phyloP scores from a whole-genome alignment of 306 rosid genomes.

The Mimosa bimucronata region DNA sequence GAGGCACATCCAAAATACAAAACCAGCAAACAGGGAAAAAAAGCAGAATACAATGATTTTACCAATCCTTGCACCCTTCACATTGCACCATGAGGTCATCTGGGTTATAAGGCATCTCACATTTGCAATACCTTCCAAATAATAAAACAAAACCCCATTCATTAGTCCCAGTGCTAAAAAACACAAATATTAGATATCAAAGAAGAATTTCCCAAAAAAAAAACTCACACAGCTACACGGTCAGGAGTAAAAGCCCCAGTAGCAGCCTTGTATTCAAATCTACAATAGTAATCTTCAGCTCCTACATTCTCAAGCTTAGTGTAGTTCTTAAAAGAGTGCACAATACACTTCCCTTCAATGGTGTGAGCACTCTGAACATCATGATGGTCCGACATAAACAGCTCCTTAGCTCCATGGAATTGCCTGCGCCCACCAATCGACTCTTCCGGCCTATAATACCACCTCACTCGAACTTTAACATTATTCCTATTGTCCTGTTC shows the following conservation, averaged over 20 bases:
- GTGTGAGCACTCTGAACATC: constrained; percentile 88
- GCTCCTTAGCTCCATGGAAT: constrained; percentile 86
- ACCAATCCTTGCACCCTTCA: constrained; percentile 88
- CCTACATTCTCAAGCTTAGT: constrained; percentile 86
- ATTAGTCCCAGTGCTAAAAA: constrained; percentile 16
- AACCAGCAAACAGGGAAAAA: constrained; percentile 3
- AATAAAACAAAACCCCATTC: constrained; percentile 21
- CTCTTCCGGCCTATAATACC: constrained; percentile 93
- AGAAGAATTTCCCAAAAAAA: background rate
- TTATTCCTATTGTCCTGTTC: constrained; percentile 66
- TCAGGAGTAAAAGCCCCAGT: constrained; percentile 75
- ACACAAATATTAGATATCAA: background rate
- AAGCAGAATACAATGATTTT: constrained; percentile 36
- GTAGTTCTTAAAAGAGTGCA: constrained; percentile 80
- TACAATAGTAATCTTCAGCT: constrained; percentile 76
- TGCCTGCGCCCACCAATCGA: constrained; percentile 87
- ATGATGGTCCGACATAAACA: constrained; percentile 76
- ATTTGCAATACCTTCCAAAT: constrained; percentile 73
- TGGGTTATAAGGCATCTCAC: constrained; percentile 90
- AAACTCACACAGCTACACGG: constrained; percentile 80
- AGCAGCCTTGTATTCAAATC: constrained; percentile 83
- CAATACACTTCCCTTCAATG: constrained; percentile 78
- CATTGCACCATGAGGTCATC: constrained; percentile 91
- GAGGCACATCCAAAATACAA: constrained; percentile 6
- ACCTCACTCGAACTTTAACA: constrained; percentile 71